These are phyloP conservation scores for Schwanniomyces occidentalis DNA, from an alignment of 805 yeast species.

Conservation along the genomic window DNA sequence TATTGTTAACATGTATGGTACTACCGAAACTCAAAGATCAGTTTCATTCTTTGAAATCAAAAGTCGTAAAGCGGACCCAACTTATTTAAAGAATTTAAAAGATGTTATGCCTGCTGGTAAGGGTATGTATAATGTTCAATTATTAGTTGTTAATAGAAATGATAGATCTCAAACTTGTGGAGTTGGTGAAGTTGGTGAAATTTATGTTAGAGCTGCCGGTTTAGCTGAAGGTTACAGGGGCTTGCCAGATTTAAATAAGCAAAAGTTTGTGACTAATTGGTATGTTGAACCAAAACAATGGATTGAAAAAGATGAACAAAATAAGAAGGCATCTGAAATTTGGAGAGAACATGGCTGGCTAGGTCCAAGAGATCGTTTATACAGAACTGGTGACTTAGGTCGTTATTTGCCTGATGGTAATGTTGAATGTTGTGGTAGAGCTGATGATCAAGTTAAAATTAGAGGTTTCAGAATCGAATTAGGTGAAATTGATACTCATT, in stretches of 20 bases:
- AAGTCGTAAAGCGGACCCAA: constrained; percentile 64
- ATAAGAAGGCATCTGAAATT: constrained; percentile 44
- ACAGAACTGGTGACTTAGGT: constrained; percentile 97
- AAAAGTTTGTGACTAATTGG: constrained; percentile 92
- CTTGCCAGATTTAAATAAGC: constrained; percentile 81
- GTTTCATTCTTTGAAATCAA: constrained; percentile 92
- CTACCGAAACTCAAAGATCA: constrained; percentile 98
- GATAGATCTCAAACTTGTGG: constrained; percentile 92
- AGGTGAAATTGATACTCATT: constrained; percentile 97
- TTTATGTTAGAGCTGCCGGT: constrained; percentile 97
- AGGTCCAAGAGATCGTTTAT: constrained; percentile 94
- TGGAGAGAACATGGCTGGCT: constrained; percentile 80
- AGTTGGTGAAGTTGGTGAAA: constrained; percentile 98
- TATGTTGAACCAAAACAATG: constrained; percentile 69
- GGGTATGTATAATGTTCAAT: constrained; percentile 95
- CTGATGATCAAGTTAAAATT: constrained; percentile 97
- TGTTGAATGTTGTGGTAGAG: constrained; percentile 97
- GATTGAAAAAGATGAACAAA: constrained; percentile 52
- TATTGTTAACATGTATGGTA: constrained; percentile 98
- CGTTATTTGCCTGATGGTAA: constrained; percentile 96
- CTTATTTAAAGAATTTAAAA: constrained; percentile 78
- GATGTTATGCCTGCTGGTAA: constrained; percentile 98
- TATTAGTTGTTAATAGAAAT: constrained; percentile 87
- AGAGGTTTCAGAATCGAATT: constrained; percentile 98
- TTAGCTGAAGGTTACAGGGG: constrained; percentile 95